Evolutionary conservation across 1,284 basidiomycete species (phyloP).

Genomic region (Exsudoporus floridanus): DNA sequence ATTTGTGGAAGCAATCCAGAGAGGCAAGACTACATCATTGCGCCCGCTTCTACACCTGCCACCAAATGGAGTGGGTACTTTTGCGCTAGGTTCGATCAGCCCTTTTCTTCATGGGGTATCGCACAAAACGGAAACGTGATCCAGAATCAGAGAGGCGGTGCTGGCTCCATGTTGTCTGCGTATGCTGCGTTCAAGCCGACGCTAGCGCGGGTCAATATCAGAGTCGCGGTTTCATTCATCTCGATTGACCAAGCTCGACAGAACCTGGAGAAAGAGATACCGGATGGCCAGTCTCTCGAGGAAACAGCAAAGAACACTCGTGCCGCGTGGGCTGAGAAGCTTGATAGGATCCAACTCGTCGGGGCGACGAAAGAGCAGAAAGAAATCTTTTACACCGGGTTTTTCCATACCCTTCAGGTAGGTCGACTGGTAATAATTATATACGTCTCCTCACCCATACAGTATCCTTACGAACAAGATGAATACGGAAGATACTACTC

Average conservation of each 20-base stretch:
- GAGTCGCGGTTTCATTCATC: conserved; percentile 79
- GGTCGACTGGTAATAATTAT: neutral
- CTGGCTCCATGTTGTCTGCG: conserved; percentile 53
- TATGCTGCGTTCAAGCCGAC: conserved; percentile 53
- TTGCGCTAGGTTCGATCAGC: conserved; percentile 66
- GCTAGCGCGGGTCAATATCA: conserved; percentile 51
- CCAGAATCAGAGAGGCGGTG: conserved; percentile 31
- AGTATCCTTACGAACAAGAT: conserved; percentile 80
- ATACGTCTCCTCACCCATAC: conserved; percentile 12
- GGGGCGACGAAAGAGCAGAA: conserved; percentile 55
- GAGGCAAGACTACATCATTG: conserved; percentile 72
- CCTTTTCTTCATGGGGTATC: conserved; percentile 50
- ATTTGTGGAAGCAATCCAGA: conserved; percentile 72
- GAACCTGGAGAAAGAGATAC: conserved; percentile 64
- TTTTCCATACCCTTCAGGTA: conserved; percentile 70
- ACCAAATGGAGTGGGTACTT: conserved; percentile 63
- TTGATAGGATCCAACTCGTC: conserved; percentile 60
- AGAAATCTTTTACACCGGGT: conserved; percentile 63
- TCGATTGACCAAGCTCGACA: conserved; percentile 70
- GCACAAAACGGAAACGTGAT: conserved; percentile 48
- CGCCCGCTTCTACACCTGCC: conserved; percentile 53
- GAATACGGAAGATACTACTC: conserved; percentile 77
- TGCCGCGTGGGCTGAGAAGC: conserved; percentile 69
- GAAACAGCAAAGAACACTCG: conserved; percentile 59
- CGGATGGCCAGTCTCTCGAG: conserved; percentile 60